phyloP scores from a whole-genome alignment of 805 yeast species.

The fission yeast (Schizosaccharomyces pombe) region DNA sequence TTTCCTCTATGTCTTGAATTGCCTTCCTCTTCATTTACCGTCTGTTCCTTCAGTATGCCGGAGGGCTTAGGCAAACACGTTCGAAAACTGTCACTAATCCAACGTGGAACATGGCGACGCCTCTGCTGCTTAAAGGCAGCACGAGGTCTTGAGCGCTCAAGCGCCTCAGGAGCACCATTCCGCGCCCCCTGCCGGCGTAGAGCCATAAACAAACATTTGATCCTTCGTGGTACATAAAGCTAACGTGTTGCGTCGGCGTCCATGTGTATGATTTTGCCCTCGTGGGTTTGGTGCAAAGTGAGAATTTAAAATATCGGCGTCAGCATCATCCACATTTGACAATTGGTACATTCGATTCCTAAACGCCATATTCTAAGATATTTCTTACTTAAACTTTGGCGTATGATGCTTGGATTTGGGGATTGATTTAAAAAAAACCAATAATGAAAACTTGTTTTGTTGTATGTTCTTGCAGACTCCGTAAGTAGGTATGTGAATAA shows the following conservation, averaged over 20 bases:
- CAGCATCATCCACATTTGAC: not conserved
- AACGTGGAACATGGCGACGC: constrained; percentile 4
- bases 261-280: not conserved
- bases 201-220: not conserved
- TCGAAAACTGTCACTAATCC: constrained; percentile 4
- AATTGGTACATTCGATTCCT: constrained; percentile 2
- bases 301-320: not conserved
- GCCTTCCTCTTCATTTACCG: constrained; percentile 2
- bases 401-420: not conserved
- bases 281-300: not conserved
- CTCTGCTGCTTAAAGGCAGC: not conserved
- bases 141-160: not conserved
- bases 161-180: constrained; percentile 3
- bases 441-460: too few species aligned
- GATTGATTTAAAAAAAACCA: too few species aligned
- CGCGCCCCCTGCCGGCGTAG: not conserved
- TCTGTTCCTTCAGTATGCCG: constrained; percentile 3
- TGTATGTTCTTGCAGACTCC: too few species aligned
- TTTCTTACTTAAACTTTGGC: not conserved
- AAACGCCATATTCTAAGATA: not conserved
- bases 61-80: constrained; percentile 3
- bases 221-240: constrained; percentile 1
- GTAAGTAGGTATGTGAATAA: too few species aligned
- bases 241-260: not conserved
- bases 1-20: not conserved